A percentile compares a stretch with the other conserved stretches of the same genome.
phyloP scores from a whole-genome alignment of 306 rosid species.

The Citrullus mucosospermus region DNA sequence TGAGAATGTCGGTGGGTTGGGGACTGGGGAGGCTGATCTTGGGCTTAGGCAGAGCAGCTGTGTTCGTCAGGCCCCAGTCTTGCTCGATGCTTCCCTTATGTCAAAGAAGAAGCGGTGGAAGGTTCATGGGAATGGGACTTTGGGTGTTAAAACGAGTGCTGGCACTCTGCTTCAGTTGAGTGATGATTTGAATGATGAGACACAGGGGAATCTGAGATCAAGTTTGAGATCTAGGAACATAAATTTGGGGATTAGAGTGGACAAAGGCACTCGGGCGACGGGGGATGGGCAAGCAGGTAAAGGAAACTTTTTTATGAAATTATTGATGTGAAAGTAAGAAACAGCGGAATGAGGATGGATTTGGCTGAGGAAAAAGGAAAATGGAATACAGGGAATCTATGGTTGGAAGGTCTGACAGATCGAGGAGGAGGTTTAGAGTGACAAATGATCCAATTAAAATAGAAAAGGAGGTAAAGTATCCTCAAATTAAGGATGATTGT shows the following conservation, averaged over 20 bases:
- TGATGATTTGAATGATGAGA: conserved; percentile 2
- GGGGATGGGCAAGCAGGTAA: conserved; percentile 20
- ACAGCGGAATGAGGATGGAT: conserved; percentile 10
- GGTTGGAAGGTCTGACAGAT: conserved; percentile 45
- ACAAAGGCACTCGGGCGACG: conserved; percentile 10
- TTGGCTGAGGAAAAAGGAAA: conserved; percentile 27
- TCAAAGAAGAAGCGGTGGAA: conserved; percentile 48
- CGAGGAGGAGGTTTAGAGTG: conserved; percentile 29
- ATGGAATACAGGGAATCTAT: conserved; percentile 29
- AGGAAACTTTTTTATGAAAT: conserved; percentile 44
- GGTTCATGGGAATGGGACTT: not conserved
- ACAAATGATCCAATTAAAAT: conserved; percentile 22
- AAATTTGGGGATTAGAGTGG: conserved; percentile 23
- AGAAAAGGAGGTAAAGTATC: conserved; percentile 17
- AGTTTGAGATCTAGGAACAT: conserved; percentile 56
- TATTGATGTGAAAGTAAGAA: conserved; percentile 15
- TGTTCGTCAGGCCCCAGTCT: conserved; percentile 54
- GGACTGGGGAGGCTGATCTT: conserved; percentile 14
- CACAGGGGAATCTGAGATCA: conserved; percentile 35
- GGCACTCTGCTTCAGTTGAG: too few species aligned
- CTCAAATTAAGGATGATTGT: not conserved
- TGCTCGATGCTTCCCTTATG: conserved; percentile 73
- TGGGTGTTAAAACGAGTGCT: too few species aligned
- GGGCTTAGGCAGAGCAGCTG: conserved; percentile 69
- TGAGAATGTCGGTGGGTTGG: conserved; percentile 23